A percentile compares a stretch with the other conserved stretches of the same genome.
These are phyloP conservation scores for Aspergillus thermomutatus DNA, from an alignment of 2,329 filamentous ascomycete species.

Conservation along the genomic window DNA sequence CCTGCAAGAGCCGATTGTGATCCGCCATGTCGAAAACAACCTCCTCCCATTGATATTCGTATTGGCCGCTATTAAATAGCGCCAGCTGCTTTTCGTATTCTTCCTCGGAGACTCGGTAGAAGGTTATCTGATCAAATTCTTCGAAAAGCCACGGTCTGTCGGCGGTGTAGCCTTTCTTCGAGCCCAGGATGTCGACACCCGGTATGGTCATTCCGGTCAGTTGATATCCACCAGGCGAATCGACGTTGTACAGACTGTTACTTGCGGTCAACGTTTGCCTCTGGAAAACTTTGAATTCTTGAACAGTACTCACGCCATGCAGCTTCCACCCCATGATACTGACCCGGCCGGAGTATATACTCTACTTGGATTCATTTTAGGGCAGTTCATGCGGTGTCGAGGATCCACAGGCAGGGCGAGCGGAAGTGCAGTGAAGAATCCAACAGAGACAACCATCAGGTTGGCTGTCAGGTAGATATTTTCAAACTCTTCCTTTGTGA, in stretches of 20 bases:
- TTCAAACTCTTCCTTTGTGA: slow-evolving; percentile 47
- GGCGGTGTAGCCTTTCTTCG: slow-evolving; percentile 48
- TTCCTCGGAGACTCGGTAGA: slow-evolving; percentile 51
- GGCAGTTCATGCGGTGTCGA: slow-evolving; percentile 51
- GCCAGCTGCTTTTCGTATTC: slow-evolving; percentile 50
- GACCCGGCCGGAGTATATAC: slow-evolving; percentile 57
- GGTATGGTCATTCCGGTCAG: slow-evolving; percentile 53
- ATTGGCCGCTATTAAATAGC: slow-evolving; percentile 50
- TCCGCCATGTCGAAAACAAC: slow-evolving; percentile 54
- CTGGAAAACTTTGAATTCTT: neutral
- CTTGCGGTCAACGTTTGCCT: neutral
- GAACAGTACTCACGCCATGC: slow-evolving; percentile 38
- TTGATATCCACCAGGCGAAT: slow-evolving; percentile 57
- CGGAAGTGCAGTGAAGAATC: slow-evolving; percentile 55
- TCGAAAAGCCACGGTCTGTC: slow-evolving; percentile 53
- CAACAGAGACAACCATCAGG: slow-evolving; percentile 53
- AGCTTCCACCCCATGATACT: slow-evolving; percentile 54
- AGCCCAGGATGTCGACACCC: slow-evolving; percentile 52
- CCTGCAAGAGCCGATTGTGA: slow-evolving; percentile 49
- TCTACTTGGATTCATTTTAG: slow-evolving; percentile 56
- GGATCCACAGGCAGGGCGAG: slow-evolving; percentile 54
- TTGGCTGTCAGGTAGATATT: slow-evolving; percentile 50
- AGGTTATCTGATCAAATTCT: slow-evolving; percentile 56
- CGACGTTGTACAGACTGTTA: slow-evolving; percentile 51
- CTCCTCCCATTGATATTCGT: slow-evolving; percentile 50